Evolutionary conservation across 805 yeast genomes (phyloP), one percentile per base, ranked within the genome.

Genomic region (Candida palmyrensis): DNA sequence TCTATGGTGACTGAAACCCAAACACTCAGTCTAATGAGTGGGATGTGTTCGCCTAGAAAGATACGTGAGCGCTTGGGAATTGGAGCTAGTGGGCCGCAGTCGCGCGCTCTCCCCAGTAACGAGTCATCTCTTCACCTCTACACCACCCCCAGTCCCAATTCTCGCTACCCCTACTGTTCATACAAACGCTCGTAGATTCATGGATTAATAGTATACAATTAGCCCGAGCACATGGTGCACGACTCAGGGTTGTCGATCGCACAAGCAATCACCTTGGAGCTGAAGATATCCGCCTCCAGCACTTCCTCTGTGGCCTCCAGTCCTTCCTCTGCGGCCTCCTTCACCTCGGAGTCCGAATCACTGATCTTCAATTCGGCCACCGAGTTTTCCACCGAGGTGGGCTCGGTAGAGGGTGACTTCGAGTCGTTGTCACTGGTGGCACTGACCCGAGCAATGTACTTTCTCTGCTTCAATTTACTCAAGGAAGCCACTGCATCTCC

Each of bases 141-240:
- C n/a, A n/a, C n/a, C n/a, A n/a, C n/a, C n/a, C n/a, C n/a, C n/a
- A n/a, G n/a, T n/a, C n/a, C n/a, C n/a, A n/a, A n/a, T n/a, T n/a
- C n/a, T n/a, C n/a, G n/a, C n/a, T n/a, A n/a, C n/a, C n/a, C n/a
- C n/a, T n/a, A n/a, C n/a, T n/a, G n/a, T n/a, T n/a, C n/a, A n/a
- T n/a, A n/a, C n/a, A n/a, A n/a, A n/a, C n/a, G n/a, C n/a, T n/a
- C n/a, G n/a, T n/a, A n/a, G n/a, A n/a, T n/a, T n/a, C n/a, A n/a
- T n/a, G n/a, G n/a, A n/a, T 21, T 21, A 21, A 16, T 35, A 38
- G 16, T 32, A 29, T 33, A 39, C 39, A 36, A 20, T 62, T 66
- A 92, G 69, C 97, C 97, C 39, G 97, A 90, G 71, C 98, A 92
- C 97, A 92, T 92, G 55, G 90, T 90, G 67, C 98, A 90, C 32